Evolutionary conservation across 2,329 filamentous ascomycete genomes (phyloP).

Genomic region (Metarhizium rileyi): DNA sequence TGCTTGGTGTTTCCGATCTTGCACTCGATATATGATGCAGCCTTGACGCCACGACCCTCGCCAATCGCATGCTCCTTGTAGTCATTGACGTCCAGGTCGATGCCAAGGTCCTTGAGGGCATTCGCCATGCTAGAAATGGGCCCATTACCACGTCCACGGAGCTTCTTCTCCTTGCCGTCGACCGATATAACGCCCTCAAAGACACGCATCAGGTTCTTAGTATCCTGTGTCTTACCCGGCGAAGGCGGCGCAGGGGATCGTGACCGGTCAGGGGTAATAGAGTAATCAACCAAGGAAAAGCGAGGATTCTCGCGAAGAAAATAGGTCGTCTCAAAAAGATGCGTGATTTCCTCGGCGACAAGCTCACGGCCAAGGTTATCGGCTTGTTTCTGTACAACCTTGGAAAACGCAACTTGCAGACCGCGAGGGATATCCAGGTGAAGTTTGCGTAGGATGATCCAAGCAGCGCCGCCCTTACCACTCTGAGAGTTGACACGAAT

Average conservation of each 20-base stretch:
- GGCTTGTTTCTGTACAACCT: constrained; percentile 72
- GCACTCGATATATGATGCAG: constrained; percentile 93
- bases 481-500: constrained; percentile 96
- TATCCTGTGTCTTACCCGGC: constrained; percentile 64
- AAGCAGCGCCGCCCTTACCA: constrained; percentile 89
- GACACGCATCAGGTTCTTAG: constrained; percentile 65
- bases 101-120: constrained; percentile 66
- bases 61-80: constrained; percentile 97
- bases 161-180: constrained; percentile 67
- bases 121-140: constrained; percentile 83
- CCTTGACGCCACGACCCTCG: constrained; percentile 70
- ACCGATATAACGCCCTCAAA: constrained; percentile 81
- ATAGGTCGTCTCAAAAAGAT: constrained; percentile 83
- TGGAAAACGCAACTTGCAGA: constrained; percentile 84
- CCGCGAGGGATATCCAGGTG: constrained; percentile 88
- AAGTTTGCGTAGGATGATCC: constrained; percentile 83
- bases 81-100: constrained; percentile 83
- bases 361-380: constrained; percentile 79
- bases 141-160: constrained; percentile 77
- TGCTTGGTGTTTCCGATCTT: constrained; percentile 56
- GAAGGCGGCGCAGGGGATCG: constrained; percentile 59
- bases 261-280: constrained; percentile 76
- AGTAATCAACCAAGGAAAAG: constrained; percentile 85
- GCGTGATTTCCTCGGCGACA: constrained; percentile 70
- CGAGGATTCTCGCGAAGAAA: constrained; percentile 74